phyloP scores from a whole-genome alignment of 1,284 basidiomycete species.

The Malassezia slooffiae region DNA sequence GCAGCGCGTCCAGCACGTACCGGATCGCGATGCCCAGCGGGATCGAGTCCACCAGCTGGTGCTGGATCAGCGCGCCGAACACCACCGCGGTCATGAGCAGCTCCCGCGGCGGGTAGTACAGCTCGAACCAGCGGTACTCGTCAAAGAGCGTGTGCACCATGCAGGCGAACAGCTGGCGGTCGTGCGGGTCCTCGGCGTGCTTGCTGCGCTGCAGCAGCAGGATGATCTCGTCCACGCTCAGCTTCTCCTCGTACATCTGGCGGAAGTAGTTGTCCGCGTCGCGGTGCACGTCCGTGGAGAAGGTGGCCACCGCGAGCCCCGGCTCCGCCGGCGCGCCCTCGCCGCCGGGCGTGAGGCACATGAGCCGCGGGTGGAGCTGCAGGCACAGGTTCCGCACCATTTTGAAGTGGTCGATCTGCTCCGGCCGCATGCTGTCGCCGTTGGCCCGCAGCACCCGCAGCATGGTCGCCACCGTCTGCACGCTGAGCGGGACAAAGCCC shows the following conservation, averaged over 20 bases:
- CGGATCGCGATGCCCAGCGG: slow-evolving; percentile 93
- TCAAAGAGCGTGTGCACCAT: slow-evolving; percentile 99
- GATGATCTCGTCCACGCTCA: slow-evolving; percentile 88
- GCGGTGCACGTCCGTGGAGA: slow-evolving; percentile 74
- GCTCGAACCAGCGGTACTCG: slow-evolving; percentile 99
- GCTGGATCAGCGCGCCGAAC: slow-evolving; percentile 90
- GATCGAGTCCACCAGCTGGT: slow-evolving; percentile 84
- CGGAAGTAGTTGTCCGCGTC: slow-evolving; percentile 86
- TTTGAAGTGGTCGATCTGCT: slow-evolving; percentile 77
- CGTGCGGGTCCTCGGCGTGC: slow-evolving; percentile 66
- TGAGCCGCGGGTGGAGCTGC: slow-evolving; percentile 88
- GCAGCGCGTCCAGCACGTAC: slow-evolving; percentile 84
- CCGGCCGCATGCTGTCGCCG: slow-evolving; percentile 49
- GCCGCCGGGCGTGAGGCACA: slow-evolving; percentile 75
- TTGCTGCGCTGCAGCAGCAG: slow-evolving; percentile 73
- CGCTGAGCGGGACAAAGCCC: slow-evolving; percentile 39
- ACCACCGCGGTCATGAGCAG: slow-evolving; percentile 90
- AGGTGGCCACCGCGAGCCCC: slow-evolving; percentile 77
- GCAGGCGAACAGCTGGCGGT: slow-evolving; percentile 94
- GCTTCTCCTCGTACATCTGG: slow-evolving; percentile 87
- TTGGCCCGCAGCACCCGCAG: slow-evolving; percentile 40
- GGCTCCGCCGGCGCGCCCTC: slow-evolving; percentile 75
- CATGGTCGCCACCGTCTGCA: slow-evolving; percentile 40
- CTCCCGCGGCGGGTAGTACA: slow-evolving; percentile 78
- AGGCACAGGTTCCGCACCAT: slow-evolving; percentile 86